Evolutionary conservation across 176 grass and related monocot species (phyloP).

Genomic region (Hsuehochloa calcarea): DNA sequence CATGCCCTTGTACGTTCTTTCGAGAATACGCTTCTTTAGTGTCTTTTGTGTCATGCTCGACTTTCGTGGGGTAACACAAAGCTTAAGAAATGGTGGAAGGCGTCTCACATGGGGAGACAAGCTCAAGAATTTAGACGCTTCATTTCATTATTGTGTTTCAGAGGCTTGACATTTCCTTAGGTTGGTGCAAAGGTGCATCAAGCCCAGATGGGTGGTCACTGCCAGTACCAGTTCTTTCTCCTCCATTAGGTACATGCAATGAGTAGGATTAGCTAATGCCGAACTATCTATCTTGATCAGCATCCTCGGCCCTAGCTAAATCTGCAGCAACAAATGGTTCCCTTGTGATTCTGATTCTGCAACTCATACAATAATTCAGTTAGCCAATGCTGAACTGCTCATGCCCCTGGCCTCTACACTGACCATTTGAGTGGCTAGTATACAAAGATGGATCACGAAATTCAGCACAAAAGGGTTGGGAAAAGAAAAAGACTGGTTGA

Average conservation of each 20-base stretch:
- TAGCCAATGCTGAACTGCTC: background rate
- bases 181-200: background rate
- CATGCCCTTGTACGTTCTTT: background rate
- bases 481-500: too few species aligned
- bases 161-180: background rate
- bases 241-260: background rate
- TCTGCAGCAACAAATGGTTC: background rate
- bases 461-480: background rate
- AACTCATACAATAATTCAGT: background rate
- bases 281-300: background rate
- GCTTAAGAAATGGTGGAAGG: background rate
- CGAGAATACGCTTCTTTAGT: background rate
- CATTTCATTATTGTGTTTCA: background rate
- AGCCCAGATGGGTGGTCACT: background rate
- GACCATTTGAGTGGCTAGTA: background rate
- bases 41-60: background rate
- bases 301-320: background rate
- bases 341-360: background rate
- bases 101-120: background rate
- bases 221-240: background rate
- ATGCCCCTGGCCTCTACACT: background rate
- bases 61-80: too few species aligned
- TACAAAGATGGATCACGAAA: background rate
- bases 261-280: background rate
- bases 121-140: background rate